Evolutionary conservation across 2,329 filamentous ascomycete species (phyloP).

Genomic region (Botrytis squamosa): DNA sequence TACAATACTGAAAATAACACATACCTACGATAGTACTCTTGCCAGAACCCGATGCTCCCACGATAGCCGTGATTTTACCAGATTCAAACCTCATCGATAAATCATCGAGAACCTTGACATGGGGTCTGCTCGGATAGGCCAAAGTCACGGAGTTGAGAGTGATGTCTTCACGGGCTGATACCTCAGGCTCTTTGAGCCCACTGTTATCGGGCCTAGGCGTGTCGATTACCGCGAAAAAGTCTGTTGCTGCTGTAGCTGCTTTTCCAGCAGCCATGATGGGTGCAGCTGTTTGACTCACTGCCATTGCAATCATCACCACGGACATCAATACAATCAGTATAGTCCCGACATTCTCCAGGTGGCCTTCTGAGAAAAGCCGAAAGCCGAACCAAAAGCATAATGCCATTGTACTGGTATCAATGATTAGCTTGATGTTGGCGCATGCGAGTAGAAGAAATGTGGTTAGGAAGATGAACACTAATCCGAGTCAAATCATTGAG

Average conservation of each 20-base stretch:
- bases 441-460: not conserved
- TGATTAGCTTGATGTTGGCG: not conserved
- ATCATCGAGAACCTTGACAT: slow-evolving; percentile 39
- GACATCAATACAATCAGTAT: slow-evolving; percentile 46
- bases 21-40: slow-evolving; percentile 43
- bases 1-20: not conserved
- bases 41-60: slow-evolving; percentile 45
- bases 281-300: slow-evolving; percentile 54
- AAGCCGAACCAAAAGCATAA: slow-evolving; percentile 63
- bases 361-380: slow-evolving; percentile 45
- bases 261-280: slow-evolving; percentile 51
- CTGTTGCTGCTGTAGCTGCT: slow-evolving; percentile 41
- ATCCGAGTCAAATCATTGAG: not conserved
- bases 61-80: slow-evolving; percentile 44
- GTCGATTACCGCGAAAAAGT: slow-evolving; percentile 40
- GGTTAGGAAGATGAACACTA: not conserved
- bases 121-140: slow-evolving; percentile 39
- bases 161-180: slow-evolving; percentile 45
- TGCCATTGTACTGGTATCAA: slow-evolving; percentile 47
- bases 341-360: slow-evolving; percentile 50
- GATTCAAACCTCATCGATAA: slow-evolving; percentile 38
- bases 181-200: slow-evolving; percentile 47
- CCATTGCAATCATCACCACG: slow-evolving; percentile 25
- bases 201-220: slow-evolving; percentile 40
- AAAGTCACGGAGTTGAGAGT: slow-evolving; percentile 39